Evolutionary conservation across 345 rosid genomes (phyloP).

Genomic region (Carallia brachiata): DNA sequence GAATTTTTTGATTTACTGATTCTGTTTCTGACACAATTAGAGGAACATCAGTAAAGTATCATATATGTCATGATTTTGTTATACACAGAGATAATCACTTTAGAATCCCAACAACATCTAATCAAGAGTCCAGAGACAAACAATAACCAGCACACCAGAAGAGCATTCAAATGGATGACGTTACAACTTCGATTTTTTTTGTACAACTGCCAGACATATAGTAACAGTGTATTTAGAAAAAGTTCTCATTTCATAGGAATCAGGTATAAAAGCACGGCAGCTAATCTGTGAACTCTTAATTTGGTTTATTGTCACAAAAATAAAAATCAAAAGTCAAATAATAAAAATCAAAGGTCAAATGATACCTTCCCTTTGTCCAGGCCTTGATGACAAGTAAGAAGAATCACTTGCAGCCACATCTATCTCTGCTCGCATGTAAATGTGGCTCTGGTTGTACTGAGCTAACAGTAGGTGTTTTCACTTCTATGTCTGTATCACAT

Average conservation of each 20-base stretch:
- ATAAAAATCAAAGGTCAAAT: neutral
- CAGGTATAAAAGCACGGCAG: neutral
- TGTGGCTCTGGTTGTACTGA: slow-evolving; percentile 11
- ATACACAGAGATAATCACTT: neutral
- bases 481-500: slow-evolving; percentile 22
- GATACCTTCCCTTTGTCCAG: slow-evolving; percentile 22
- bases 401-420: slow-evolving; percentile 7
- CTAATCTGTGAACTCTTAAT: neutral
- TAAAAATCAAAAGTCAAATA: neutral
- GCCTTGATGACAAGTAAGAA: slow-evolving; percentile 5
- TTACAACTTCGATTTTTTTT: too few species aligned
- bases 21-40: neutral
- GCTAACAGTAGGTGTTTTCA: slow-evolving; percentile 8
- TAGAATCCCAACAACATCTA: neutral
- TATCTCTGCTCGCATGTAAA: slow-evolving; percentile 11
- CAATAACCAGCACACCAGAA: neutral
- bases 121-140: too few species aligned
- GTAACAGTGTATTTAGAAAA: neutral
- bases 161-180: too few species aligned
- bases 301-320: neutral
- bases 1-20: slow-evolving; percentile 2
- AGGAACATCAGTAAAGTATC: neutral
- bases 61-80: neutral
- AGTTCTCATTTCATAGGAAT: neutral
- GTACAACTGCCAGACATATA: too few species aligned